Conservation (phyloP, 768 basidiomycete genomes). For the Suillus subaureus region DNA sequence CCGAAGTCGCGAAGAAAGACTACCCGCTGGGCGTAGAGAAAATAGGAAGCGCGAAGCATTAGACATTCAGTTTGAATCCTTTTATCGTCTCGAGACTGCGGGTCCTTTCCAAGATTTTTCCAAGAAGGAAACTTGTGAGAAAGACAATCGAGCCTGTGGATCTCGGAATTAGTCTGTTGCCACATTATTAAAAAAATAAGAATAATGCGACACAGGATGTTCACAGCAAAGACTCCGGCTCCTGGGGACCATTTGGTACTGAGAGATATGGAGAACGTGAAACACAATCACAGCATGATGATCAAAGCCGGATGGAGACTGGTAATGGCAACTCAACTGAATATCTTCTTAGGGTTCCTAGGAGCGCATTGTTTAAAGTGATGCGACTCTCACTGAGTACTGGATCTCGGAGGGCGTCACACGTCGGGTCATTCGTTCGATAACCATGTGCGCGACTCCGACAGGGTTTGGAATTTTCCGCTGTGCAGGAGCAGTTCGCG, state of each 20-base stretch:
- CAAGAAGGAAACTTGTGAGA: conserved; percentile 11
- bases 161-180: conserved; percentile 22
- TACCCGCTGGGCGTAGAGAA: conserved; percentile 14
- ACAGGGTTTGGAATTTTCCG: conserved; percentile 10
- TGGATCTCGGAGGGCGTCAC: background rate
- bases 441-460: conserved; percentile 11
- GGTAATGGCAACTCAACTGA: conserved; percentile 2
- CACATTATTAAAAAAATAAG: background rate
- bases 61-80: conserved; percentile 7
- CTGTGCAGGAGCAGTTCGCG: conserved; percentile 11
- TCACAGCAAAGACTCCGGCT: conserved; percentile 16
- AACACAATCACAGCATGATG: background rate
- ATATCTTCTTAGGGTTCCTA: conserved; percentile 1
- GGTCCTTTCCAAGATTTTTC: conserved; percentile 14
- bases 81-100: conserved; percentile 24
- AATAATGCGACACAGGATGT: conserved; percentile 14
- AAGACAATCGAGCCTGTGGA: conserved; percentile 14
- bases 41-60: conserved; percentile 8
- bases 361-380: conserved; percentile 1
- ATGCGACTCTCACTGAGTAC: background rate
- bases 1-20: conserved; percentile 16
- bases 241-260: conserved; percentile 17
- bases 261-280: conserved; percentile 8
- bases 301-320: background rate
- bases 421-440: background rate